Base-by-base conservation (phyloP, 2,329 filamentous ascomycete species). In the Aulographum hederae region DNA sequence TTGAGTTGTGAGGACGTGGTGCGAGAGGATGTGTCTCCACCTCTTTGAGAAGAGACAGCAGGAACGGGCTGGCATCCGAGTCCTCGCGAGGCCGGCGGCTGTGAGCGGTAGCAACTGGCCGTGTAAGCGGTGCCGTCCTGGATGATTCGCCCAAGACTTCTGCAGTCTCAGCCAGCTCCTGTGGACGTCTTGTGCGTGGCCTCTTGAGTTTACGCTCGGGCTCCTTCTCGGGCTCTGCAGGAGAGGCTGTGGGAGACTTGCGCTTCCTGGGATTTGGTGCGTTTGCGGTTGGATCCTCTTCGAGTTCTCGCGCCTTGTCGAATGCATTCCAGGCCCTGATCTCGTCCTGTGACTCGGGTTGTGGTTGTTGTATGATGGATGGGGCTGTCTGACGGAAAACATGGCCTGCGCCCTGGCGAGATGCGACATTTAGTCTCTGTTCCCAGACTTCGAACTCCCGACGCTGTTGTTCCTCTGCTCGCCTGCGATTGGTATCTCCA, bases 301-400 rank as follows among this genome's bases (percentile, higher is more conserved):
- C 67, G 13, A 69, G 65, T 37, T 85, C 76, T 39, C 81, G 69
- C 27, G 80, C 84, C 50, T 76, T 79, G 42, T 94, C 85, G 39
- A 95, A 75, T 14, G 79, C 82, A 38, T 84, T 81, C 89, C 86
- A 94, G 3, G 86, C 82, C 35, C 73, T 67, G 33, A 77, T 65
- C 51, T 92, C 84, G 42, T 93, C 84, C 26, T 74, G 59, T 5
- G 77, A 78, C 51, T 91, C 79, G 23, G 71, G 69, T 26, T 72
- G 66, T 36, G 44, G 42, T 33, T 58, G 51, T 35, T 71, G 66
- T 30, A 74, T 57, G 28, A 74, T 50, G 32, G 65, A 65, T 36
- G 74, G 65, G 34, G 74, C 73, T 27, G 80, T 67, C 43, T 73
- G 67, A 39, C 69, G 68, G 44, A 91, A 89, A 11, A 74, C 65